Base-by-base conservation (phyloP, 768 basidiomycete species). In the Hirschioporus abietinus region DNA sequence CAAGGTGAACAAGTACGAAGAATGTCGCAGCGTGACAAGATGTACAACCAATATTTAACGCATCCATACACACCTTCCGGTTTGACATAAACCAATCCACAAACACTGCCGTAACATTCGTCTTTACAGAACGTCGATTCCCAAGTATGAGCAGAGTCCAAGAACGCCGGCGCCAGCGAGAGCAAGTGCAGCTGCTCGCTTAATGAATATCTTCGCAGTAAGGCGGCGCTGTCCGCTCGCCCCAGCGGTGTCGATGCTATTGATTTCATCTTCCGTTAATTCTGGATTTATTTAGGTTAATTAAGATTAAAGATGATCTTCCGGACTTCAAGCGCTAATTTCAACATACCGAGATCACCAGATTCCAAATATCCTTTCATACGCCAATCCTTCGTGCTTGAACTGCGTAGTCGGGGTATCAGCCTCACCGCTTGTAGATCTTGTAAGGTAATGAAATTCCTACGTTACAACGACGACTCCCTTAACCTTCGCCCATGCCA, bases 401-500 rank as follows among this genome's bases (percentile, higher is more conserved):
- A 84, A 10, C 88, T 89, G 68, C 24, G 8, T 24, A 34, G 17
- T n/a, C 20, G 35, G 64, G 17, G 63, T 63, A 35, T 12, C 26
- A 4, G 58, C 26, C n/a, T 18, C 15, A 23, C 35, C 52, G 35
- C 17, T 58, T 26, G 23, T 27, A 26, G 30, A 10, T 65, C n/a
- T n/a, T 74, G 30, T 30, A 30, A 2, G 2, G 30, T 30, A 64
- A 72, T 23, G 30, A n/a, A 64, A 27, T 0, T 70, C 77, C 25
- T 74, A 90, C 86, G 88, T 91, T 69, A 90, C 81, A 26, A 83
- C 82, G 5, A 90, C 84, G 0, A 83, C 84, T 10, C 86, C 88
- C 73, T 92, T 91, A 7, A 84, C 79, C 71, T 86, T 89, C 5
- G 84, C 82, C 90, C 90, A 91, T 0, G 89, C 88, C 8, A 91